These are phyloP conservation scores for Arthrobotrys sphaeroides DNA, from an alignment of 2,329 filamentous ascomycete genomes.

Conservation along the genomic window DNA sequence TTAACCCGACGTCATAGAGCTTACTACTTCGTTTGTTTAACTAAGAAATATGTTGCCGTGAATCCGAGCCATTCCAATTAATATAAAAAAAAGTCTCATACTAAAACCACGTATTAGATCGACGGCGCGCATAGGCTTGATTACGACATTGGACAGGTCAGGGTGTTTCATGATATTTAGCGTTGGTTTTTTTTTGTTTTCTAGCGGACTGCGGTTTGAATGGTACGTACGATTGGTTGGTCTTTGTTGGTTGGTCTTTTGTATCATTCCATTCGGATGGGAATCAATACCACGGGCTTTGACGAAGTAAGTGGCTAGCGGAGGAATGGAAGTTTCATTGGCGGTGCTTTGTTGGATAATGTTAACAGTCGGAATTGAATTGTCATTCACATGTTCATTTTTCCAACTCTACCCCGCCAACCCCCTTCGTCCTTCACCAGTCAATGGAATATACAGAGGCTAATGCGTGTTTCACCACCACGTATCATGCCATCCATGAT, in stretches of 20 bases:
- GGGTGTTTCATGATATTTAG: not conserved
- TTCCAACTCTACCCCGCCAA: not conserved
- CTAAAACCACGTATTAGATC: slow-evolving; percentile 19
- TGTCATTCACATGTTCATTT: slow-evolving; percentile 2
- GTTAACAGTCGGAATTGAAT: too few species aligned
- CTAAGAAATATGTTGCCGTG: too few species aligned
- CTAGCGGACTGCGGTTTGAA: too few species aligned
- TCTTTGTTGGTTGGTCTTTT: not conserved
- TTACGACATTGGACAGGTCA: slow-evolving; percentile 29
- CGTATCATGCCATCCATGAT: slow-evolving; percentile 19
- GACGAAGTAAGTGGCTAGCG: not conserved
- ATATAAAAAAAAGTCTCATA: slow-evolving; percentile 39
- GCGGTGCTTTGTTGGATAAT: not conserved
- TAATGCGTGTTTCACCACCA: slow-evolving; percentile 40
- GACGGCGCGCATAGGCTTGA: slow-evolving; percentile 32
- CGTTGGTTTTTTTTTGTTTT: not conserved
- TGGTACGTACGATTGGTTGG: too few species aligned
- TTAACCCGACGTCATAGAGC: slow-evolving; percentile 25
- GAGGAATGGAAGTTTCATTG: not conserved
- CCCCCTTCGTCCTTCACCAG: not conserved
- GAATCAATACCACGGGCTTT: too few species aligned
- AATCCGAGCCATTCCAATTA: not conserved
- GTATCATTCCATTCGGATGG: not conserved
- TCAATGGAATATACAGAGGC: not conserved
- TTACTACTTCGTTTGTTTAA: too few species aligned